Evolutionary conservation across 2,329 filamentous ascomycete species (phyloP), one percentile per base, ranked within the genome.

Genomic region (Lasiodiplodia gonubiensis): DNA sequence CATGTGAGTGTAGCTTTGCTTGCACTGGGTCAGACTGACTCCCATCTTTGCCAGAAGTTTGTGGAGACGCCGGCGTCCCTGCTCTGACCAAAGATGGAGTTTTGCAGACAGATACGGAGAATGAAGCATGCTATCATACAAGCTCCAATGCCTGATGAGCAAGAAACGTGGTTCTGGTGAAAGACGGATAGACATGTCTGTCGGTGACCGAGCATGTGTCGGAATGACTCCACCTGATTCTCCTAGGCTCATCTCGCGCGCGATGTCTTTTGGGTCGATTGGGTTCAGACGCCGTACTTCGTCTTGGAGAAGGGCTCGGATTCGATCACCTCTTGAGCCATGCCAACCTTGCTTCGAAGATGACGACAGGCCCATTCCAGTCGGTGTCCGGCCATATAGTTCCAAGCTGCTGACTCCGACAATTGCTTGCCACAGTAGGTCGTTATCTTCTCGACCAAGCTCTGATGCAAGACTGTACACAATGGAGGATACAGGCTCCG

Each of bases 1-100:
- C 94, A 99, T 98, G 78, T 99, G 95, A 0, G 93, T 93, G 77
- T 98, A 99, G 76, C 89, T 94, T 79, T 98, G 95, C 74, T 93
- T 94, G 80, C 94, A 97, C 80, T 99, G 94, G 5, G 90, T 91
- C 46, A 98, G 83, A 74, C 92, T 97, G 66, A 99, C 92, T 37
- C 95, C 95, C 94, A 99, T 99, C 80, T 98, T 99, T 52, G 95
- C 95, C 2, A 99, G 86, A 0, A 99, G 86, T 76, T 98, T 98
- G 79, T 97, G 92, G 23, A 99, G 83, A 63, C 94, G 88, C 77
- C 96, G 97, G 64, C 92, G 86, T 3, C 95, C 95, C 61, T 86
- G 87, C 70, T 98, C 95, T 69, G 90, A 96, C 94, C 95, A 99
- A 55, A 97, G 93, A 79, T 96, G 94, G 54, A 99, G 85, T 37